phyloP scores from a whole-genome alignment of 179 eudicot genomes.

The Silene coronaria region DNA sequence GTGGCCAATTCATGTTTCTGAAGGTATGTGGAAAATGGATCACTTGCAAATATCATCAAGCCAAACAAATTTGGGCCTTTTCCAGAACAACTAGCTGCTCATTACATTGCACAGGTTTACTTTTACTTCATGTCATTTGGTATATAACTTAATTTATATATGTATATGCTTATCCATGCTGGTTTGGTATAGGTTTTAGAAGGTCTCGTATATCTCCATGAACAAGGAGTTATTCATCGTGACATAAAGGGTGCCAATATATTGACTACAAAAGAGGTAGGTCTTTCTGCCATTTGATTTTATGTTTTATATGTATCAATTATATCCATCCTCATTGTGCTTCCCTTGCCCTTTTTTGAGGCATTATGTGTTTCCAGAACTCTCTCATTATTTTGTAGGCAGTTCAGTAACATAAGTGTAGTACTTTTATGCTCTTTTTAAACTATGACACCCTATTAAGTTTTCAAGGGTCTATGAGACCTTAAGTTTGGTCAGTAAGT shows the following conservation, averaged over 20 bases:
- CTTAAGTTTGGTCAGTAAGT: no score
- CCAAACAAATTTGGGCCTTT: constrained; percentile 99
- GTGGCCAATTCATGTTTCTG: constrained; percentile 18
- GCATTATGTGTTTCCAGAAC: neutral
- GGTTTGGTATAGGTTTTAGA: constrained; percentile 63
- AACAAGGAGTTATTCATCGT: constrained; percentile 98
- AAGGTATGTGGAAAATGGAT: constrained; percentile 98
- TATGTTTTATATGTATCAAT: neutral
- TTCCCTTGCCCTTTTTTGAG: neutral
- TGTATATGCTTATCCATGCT: constrained; percentile 11
- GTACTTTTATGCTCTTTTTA: neutral
- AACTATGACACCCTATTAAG: neutral
- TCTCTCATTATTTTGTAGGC: neutral
- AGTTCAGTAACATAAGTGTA: neutral
- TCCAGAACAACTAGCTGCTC: constrained; percentile 96
- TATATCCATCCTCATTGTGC: neutral
- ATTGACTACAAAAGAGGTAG: constrained; percentile 93
- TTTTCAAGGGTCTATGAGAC: neutral
- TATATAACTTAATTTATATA: neutral
- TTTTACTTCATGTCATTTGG: constrained; percentile 12
- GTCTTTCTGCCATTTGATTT: constrained; percentile 3
- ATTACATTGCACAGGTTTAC: constrained; percentile 89
- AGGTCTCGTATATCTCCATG: constrained; percentile 96
- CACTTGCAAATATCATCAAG: constrained; percentile 95
- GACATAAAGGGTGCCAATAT: constrained; percentile 99